Percentiles rank a stretch among this genome's conserved stretches.
Conservation (phyloP, 495 filamentous ascomycete genomes). For the Parachaetomium inaequale region DNA sequence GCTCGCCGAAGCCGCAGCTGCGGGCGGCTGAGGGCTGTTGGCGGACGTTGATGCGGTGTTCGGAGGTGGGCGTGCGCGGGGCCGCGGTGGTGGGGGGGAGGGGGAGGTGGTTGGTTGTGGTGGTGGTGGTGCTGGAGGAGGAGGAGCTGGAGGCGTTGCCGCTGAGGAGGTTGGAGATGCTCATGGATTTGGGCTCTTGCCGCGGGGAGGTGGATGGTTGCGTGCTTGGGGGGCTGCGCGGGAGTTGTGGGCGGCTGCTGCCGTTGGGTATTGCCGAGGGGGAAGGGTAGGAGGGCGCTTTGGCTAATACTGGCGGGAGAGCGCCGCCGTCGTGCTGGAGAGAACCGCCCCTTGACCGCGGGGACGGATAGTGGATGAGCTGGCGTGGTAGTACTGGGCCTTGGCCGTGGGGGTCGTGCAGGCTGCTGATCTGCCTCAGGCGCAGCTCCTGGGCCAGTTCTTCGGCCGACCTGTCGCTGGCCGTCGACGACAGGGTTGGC, state of each 20-base stretch:
- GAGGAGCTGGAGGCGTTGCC: slow-evolving; percentile 15
- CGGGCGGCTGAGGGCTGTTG: slow-evolving; percentile 89
- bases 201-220: slow-evolving; percentile 30
- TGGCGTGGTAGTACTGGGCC: slow-evolving; percentile 24
- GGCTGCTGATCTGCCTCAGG: slow-evolving; percentile 25
- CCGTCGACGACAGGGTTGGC: slow-evolving; percentile 35
- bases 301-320: slow-evolving; percentile 15
- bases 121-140: slow-evolving; percentile 17
- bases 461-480: slow-evolving; percentile 36
- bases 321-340: slow-evolving; percentile 20
- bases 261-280: slow-evolving; percentile 8
- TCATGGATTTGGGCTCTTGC: slow-evolving; percentile 42
- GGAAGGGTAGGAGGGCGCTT: slow-evolving; percentile 16
- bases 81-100: slow-evolving; percentile 24
- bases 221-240: slow-evolving; percentile 28
- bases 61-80: slow-evolving; percentile 14
- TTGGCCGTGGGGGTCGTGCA: slow-evolving; percentile 24
- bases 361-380: slow-evolving; percentile 24
- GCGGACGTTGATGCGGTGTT: slow-evolving; percentile 62
- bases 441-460: slow-evolving; percentile 35
- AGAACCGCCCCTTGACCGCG: slow-evolving; percentile 21
- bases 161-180: slow-evolving; percentile 44
- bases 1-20: slow-evolving; percentile 90
- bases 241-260: slow-evolving; percentile 16
- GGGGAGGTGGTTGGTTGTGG: slow-evolving; percentile 36